Evolutionary conservation across 768 basidiomycete genomes (phyloP), one percentile per base, ranked within the genome.

Genomic region (Amylocystis lapponica): DNA sequence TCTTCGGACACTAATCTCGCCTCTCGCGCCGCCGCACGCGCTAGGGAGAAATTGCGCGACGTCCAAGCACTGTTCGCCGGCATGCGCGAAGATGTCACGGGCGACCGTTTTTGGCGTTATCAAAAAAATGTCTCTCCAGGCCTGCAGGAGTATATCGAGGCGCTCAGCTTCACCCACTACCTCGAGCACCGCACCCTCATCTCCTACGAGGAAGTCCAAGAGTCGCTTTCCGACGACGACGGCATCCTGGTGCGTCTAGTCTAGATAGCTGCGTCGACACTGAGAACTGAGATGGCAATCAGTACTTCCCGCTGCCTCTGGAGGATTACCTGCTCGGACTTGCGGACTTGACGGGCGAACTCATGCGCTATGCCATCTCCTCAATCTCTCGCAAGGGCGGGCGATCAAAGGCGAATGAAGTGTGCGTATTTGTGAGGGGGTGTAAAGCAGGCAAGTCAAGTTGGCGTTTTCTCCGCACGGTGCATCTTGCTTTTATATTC

Each of bases 111-210:
- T 62, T 92, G 90, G 87, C 73, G 81, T 36, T 81, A 85, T 60
- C 75, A 86, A 55, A 74, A 76, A 26, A 76, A 83, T 49, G 67
- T 89, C 43, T 86, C 86, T 5, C 79, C 84, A 1, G 82, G 94
- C 3, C 64, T 98, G 22, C 93, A 98, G 62, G 96, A 98, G 66
- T 98, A 92, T 64, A 89, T 97, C 50, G 96, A 98, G 62, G 93
- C 88, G 1, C 67, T 92, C 44, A 85, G 89, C 54, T 93, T 97
- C 59, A 75, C 87, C 0, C 78, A 93, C 62, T 97, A 87, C 58
- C 74, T 95, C 38, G 78, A 87, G 45, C 68, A 81, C 51, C 72
- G 75, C 25, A 62, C 72, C 2, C 67, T 96, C 43, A 76, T 96
- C 42, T 71, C 82, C 4, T 85, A 76, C 50, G 58, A 69, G 19